Conservation (phyloP, 2,329 filamentous ascomycete species). For the Exophiala phaeomuriformis region DNA sequence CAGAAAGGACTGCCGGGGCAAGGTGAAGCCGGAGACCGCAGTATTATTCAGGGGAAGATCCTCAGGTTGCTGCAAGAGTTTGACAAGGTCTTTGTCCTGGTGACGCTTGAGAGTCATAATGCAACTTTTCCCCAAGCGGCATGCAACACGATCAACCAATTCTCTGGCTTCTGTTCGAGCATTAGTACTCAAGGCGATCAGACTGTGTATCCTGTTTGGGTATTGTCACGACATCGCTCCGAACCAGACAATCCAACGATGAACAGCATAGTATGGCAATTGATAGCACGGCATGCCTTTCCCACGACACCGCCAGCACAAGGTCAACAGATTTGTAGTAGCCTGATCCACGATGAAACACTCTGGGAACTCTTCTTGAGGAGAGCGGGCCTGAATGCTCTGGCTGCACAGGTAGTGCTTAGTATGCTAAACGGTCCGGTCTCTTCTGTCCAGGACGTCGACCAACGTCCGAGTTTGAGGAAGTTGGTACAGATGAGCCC, state of each 20-base stretch:
- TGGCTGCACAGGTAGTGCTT: slow-evolving; percentile 61
- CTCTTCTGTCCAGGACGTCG: neutral
- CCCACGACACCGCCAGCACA: neutral
- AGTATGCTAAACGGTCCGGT: slow-evolving; percentile 24
- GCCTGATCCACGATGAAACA: slow-evolving; percentile 52
- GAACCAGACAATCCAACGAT: neutral
- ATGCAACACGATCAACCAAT: slow-evolving; percentile 19
- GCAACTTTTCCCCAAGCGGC: neutral
- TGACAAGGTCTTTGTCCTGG: slow-evolving; percentile 59
- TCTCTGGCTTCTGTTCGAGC: slow-evolving; percentile 30
- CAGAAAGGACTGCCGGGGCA: slow-evolving; percentile 64
- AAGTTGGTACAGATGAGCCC: slow-evolving; percentile 12
- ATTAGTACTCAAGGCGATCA: neutral
- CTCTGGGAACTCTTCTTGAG: slow-evolving; percentile 62
- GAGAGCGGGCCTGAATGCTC: slow-evolving; percentile 60
- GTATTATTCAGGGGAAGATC: slow-evolving; percentile 51
- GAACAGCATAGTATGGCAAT: slow-evolving; percentile 32
- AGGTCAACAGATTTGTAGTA: slow-evolving; percentile 25
- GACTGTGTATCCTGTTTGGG: slow-evolving; percentile 17
- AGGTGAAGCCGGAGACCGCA: slow-evolving; percentile 31
- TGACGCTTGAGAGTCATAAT: slow-evolving; percentile 40
- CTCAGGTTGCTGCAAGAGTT: slow-evolving; percentile 52
- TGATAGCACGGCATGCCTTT: slow-evolving; percentile 36
- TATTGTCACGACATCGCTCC: neutral
- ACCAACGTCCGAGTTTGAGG: slow-evolving; percentile 13